Conservation (phyloP, 2,329 filamentous ascomycete species). For the Pestalotiopsis fici region DNA sequence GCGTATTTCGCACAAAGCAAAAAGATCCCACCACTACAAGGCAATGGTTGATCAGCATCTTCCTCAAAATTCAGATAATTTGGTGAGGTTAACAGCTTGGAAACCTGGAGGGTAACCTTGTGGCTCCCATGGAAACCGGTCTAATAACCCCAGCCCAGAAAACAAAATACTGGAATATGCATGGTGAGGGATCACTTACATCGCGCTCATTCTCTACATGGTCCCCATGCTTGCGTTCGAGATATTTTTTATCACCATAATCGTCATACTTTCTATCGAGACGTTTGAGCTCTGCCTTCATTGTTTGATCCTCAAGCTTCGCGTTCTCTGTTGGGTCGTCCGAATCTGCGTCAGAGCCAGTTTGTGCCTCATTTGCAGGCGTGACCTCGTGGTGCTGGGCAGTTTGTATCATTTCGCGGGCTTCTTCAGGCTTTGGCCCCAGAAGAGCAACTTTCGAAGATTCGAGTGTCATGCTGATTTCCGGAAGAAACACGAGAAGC, state of each 20-base stretch:
- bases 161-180: no score
- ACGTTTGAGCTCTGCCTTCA: slow-evolving; percentile 30
- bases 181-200: not conserved
- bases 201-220: slow-evolving; percentile 20
- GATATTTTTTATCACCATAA: slow-evolving; percentile 24
- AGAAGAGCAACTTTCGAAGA: not conserved
- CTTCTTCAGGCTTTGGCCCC: no score
- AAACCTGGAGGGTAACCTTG: no score
- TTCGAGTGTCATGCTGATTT: not conserved
- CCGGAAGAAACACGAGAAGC: not conserved
- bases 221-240: slow-evolving; percentile 25
- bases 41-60: not conserved
- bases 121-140: no score
- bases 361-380: not conserved
- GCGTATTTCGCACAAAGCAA: slow-evolving; percentile 28
- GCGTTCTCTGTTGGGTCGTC: not conserved
- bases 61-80: not conserved
- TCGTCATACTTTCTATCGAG: slow-evolving; percentile 26
- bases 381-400: not conserved
- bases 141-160: no score
- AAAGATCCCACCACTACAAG: slow-evolving; percentile 26
- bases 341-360: not conserved
- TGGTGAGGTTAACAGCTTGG: no score
- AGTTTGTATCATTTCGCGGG: no score
- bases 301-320: slow-evolving; percentile 20